Evolutionary conservation across 31 red algal genomes (phyloP), one percentile per base, ranked within the genome.

Genomic region (Bonnemaisonia californica): DNA sequence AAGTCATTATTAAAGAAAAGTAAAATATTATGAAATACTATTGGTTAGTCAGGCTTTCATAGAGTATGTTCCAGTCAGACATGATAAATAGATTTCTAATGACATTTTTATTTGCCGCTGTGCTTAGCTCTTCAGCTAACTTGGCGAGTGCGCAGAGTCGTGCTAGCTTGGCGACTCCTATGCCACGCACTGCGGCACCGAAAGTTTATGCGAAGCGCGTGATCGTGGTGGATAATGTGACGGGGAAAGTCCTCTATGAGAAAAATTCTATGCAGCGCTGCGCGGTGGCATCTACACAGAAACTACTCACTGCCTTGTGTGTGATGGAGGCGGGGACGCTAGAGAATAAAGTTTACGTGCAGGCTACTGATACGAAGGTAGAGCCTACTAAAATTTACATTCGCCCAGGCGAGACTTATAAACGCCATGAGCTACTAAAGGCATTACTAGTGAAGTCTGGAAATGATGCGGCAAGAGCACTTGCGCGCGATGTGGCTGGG

Each of bases 141-240:
- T n/a, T n/a, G n/a, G n/a, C n/a, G n/a, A n/a, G n/a, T n/a, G n/a
- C n/a, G n/a, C n/a, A n/a, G n/a, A n/a, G n/a, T n/a, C n/a, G n/a
- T n/a, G n/a, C n/a, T n/a, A n/a, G n/a, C n/a, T n/a, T n/a, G n/a
- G n/a, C n/a, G n/a, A n/a, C n/a, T n/a, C n/a, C n/a, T n/a, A n/a
- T n/a, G n/a, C n/a, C n/a, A n/a, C n/a, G n/a, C n/a, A n/a, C n/a
- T n/a, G n/a, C n/a, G 62, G 62, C 62, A 13, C 62, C 62, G 12
- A 21, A 30, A 13, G 27, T 66, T 30, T 13, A 30, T 26, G 18
- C 62, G 19, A 21, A 21, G n/a, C 27, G n/a, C 12, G 27, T 21
- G n/a, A 66, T 66, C 62, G 62, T 66, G n/a, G 27, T 66, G n/a
- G 62, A 66, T 30, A 30, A 21, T 30, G 27, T 66, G n/a, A 66